These are phyloP conservation scores for Mortierella sp. DNA, from an alignment of 371 early-diverging fungal genomes.

Conservation along the genomic window DNA sequence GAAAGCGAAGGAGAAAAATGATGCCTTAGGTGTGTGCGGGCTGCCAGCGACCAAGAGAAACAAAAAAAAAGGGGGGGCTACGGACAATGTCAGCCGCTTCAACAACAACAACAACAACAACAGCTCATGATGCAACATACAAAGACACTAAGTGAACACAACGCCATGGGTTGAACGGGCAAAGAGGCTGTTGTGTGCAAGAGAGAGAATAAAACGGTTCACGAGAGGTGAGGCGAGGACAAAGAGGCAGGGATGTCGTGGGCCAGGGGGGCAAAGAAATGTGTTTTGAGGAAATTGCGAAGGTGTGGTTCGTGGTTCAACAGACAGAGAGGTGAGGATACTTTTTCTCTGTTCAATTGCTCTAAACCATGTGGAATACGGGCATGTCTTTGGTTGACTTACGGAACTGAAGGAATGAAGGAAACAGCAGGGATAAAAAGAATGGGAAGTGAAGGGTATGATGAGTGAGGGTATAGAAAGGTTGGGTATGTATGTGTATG, in stretches of 20 bases:
- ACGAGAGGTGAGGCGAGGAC: no score
- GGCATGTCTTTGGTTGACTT: not conserved
- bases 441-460: not conserved
- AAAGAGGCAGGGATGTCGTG: no score
- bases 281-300: not conserved
- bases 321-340: not conserved
- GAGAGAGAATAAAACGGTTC: no score
- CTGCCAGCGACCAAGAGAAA: not conserved
- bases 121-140: not conserved
- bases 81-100: conserved; percentile 7
- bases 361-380: not conserved
- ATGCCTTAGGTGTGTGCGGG: not conserved
- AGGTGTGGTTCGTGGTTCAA: not conserved
- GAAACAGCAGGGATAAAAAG: not conserved
- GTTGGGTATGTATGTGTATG: not conserved
- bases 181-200: not conserved
- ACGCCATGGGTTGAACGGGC: not conserved
- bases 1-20: not conserved
- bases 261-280: no score
- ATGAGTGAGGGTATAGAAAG: not conserved
- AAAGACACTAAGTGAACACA: no score
- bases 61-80: conserved; percentile 11
- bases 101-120: not conserved
- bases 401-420: not conserved
- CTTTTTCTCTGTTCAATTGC: not conserved